Conservation (phyloP, 1,284 basidiomycete species). For the Tilletia indica region DNA sequence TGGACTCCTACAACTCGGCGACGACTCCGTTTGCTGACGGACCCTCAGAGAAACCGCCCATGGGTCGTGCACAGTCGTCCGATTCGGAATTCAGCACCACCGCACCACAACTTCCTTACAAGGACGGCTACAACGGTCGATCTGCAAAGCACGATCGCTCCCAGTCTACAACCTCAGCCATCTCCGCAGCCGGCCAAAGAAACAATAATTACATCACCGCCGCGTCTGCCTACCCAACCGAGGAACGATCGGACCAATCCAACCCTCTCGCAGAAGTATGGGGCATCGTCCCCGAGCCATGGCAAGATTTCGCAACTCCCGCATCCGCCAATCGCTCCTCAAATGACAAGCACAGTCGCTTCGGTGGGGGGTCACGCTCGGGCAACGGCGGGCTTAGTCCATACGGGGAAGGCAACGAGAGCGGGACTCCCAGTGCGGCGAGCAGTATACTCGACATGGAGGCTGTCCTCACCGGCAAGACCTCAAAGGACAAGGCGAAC, state of each 20-base stretch:
- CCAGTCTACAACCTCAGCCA: not conserved
- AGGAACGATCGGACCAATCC: conserved; percentile 36
- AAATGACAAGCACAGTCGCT: not conserved
- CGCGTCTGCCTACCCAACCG: conserved; percentile 18
- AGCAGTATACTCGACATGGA: conserved; percentile 50
- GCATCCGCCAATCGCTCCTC: conserved; percentile 14
- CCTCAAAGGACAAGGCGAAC: not conserved
- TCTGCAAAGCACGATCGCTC: not conserved
- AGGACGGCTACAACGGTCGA: not conserved
- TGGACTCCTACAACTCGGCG: conserved; percentile 26
- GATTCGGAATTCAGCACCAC: not conserved
- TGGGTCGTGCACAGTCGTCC: not conserved
- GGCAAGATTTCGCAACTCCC: conserved; percentile 53
- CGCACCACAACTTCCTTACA: not conserved
- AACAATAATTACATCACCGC: conserved; percentile 13
- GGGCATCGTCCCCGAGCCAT: conserved; percentile 51
- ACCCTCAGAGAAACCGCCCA: conserved; percentile 13
- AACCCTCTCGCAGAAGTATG: conserved; percentile 51
- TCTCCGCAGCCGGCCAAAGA: not conserved
- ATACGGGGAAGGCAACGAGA: conserved; percentile 29
- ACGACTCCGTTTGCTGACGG: conserved; percentile 28
- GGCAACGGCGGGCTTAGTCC: conserved; percentile 29
- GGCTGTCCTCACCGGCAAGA: conserved; percentile 47
- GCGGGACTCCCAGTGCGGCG: conserved; percentile 39
- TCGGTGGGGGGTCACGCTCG: not conserved